Base-by-base conservation (phyloP, 2,329 filamentous ascomycete genomes). In the Colletotrichum navitas region DNA sequence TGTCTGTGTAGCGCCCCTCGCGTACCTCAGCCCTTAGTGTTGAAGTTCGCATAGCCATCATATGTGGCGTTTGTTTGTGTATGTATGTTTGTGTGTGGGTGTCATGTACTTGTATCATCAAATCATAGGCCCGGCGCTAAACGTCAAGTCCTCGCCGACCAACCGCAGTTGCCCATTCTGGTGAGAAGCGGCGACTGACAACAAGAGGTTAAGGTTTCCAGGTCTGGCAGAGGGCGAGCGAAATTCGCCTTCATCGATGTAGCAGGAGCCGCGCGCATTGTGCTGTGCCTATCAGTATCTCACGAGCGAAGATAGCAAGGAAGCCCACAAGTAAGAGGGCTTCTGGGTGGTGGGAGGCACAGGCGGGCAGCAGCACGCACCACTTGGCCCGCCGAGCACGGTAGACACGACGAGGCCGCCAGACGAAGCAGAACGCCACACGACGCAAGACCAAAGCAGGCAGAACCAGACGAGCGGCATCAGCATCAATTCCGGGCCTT, bases 71-170 rank as follows among this genome's bases (percentile, higher is more conserved):
- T 18, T 45, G 55, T 36, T 8, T 5, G 16, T 11, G 43, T 43
- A 7, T 51, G 32, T 24, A 41, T 18, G 60, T 58, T 36, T 16
- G 60, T n/a, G 45, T 41, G 32, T 71, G 45, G 47, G 39, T 59
- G 54, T 56, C n/a, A 65, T 63, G 65, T 51, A 63, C 29, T 45
- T 36, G 59, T 29, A 54, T 43, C 45, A 39, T 68, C 65, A 49
- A 71, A 68, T 71, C 69, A 54, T 54, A 47, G 14, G 21, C 24
- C 29, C 65, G 41, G 69, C 69, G 65, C 69, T 71, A 71, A 63
- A 69, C 52, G 32, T 51, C 64, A 45, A 63, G 52, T 24, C 26
- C 34, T 52, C 24, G 68, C 52, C 29, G 52, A 54, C 68, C 68
- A 71, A 68, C 68, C 65, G 64, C 58, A 36, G 21, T 41, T 63